A percentile compares a stretch with the other conserved stretches of the same genome.
Evolutionary conservation across 495 filamentous ascomycete genomes (phyloP).

Genomic region (Lasiosphaeria ovina): DNA sequence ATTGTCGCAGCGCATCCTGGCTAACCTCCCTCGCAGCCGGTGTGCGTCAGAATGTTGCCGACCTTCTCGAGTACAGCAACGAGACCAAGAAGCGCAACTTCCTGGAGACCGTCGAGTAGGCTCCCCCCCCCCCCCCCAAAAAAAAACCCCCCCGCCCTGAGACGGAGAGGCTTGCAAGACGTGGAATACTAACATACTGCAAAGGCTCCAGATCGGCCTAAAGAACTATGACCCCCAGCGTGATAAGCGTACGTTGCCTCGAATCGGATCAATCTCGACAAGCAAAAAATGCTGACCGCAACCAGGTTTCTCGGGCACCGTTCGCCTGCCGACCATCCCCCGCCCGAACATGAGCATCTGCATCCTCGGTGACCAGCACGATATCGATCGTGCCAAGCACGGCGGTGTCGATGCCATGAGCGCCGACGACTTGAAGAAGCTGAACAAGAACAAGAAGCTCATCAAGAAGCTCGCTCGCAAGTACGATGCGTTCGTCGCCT

Average conservation of each 20-base stretch:
- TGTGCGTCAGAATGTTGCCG: constrained; percentile 91
- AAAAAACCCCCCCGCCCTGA: not conserved
- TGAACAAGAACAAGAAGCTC: constrained; percentile 99
- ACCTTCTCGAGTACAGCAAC: constrained; percentile 87
- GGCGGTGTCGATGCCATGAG: constrained; percentile 96
- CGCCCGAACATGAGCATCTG: constrained; percentile 94
- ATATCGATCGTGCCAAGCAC: constrained; percentile 99
- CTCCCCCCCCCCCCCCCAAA: not conserved
- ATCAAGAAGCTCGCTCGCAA: constrained; percentile 99
- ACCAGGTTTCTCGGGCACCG: constrained; percentile 86
- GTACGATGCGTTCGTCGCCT: constrained; percentile 98
- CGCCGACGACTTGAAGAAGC: constrained; percentile 97
- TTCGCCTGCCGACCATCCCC: constrained; percentile 78
- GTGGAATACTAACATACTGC: constrained; percentile 6
- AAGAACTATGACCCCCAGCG: constrained; percentile 99
- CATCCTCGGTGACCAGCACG: constrained; percentile 99
- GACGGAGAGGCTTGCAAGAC: not conserved
- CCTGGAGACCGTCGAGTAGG: constrained; percentile 54
- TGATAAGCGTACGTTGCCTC: constrained; percentile 73
- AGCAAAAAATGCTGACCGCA: not conserved
- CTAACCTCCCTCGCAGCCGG: constrained; percentile 60
- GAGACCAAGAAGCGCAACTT: constrained; percentile 99
- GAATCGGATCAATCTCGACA: not conserved
- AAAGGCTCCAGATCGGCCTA: constrained; percentile 87
- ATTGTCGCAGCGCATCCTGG: constrained; percentile 7